Conservation (phyloP, 2,329 filamentous ascomycete species). For the Fusarium austroafricanum region DNA sequence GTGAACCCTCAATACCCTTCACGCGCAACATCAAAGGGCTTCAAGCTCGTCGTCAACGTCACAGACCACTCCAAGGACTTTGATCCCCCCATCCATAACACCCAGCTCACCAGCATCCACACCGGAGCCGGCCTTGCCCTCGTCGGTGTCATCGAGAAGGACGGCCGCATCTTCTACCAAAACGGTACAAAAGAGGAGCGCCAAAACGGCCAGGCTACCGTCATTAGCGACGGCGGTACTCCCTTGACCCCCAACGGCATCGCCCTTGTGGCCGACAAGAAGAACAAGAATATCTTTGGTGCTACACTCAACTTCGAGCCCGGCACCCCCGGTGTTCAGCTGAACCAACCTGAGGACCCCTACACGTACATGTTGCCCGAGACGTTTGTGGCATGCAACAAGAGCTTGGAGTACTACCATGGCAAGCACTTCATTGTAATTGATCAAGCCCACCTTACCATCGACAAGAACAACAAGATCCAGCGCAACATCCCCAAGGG, state of each 20-base stretch:
- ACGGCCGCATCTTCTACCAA: slow-evolving; percentile 58
- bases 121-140: slow-evolving; percentile 56
- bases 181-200: slow-evolving; percentile 59
- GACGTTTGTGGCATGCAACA: slow-evolving; percentile 57
- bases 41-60: slow-evolving; percentile 59
- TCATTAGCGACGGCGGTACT: slow-evolving; percentile 56
- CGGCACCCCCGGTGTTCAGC: slow-evolving; percentile 52
- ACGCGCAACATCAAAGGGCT: slow-evolving; percentile 47
- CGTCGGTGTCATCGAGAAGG: slow-evolving; percentile 50
- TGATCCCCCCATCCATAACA: slow-evolving; percentile 55
- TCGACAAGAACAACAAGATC: slow-evolving; percentile 39
- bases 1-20: slow-evolving; percentile 29
- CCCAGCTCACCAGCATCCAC: slow-evolving; percentile 56
- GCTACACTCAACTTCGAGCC: slow-evolving; percentile 49
- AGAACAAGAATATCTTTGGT: slow-evolving; percentile 49
- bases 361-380: slow-evolving; percentile 50
- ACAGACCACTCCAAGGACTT: slow-evolving; percentile 56
- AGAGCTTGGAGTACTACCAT: slow-evolving; percentile 56
- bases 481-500: slow-evolving; percentile 46
- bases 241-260: slow-evolving; percentile 55
- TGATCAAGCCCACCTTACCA: slow-evolving; percentile 51
- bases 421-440: slow-evolving; percentile 53
- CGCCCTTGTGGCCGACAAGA: slow-evolving; percentile 44
- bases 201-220: slow-evolving; percentile 46
- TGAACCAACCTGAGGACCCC: slow-evolving; percentile 42